Percentiles rank a stretch among this genome's conserved stretches.
Evolutionary conservation across 2,329 filamentous ascomycete genomes (phyloP).

Genomic region (Cercospora janseana): DNA sequence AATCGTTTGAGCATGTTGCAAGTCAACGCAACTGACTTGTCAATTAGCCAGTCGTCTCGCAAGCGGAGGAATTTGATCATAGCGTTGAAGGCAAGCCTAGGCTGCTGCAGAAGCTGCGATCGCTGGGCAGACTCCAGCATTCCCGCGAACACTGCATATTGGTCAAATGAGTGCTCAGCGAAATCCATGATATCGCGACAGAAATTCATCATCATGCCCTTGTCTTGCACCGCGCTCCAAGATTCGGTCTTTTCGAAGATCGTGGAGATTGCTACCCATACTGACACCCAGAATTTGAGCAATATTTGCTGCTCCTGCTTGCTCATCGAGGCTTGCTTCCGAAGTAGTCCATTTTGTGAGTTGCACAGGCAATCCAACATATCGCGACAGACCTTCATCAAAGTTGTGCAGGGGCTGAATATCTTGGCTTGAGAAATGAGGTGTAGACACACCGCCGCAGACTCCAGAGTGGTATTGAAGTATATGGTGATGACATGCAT

Average conservation of each 20-base stretch:
- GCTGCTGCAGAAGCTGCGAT: conserved; percentile 58
- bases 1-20: conserved; percentile 80
- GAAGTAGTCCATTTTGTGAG: conserved; percentile 60
- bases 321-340: conserved; percentile 55
- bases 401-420: conserved; percentile 59
- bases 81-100: conserved; percentile 61
- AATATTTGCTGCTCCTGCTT: conserved; percentile 63
- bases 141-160: conserved; percentile 79
- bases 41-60: conserved; percentile 81
- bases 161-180: conserved; percentile 77
- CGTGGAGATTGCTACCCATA: conserved; percentile 78
- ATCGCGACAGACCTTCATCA: conserved; percentile 61
- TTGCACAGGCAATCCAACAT: conserved; percentile 64
- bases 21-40: conserved; percentile 76
- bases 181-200: conserved; percentile 95
- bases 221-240: conserved; percentile 72
- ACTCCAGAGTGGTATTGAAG: conserved; percentile 56
- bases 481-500: conserved; percentile 58
- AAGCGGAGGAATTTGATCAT: conserved; percentile 83
- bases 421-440: conserved; percentile 56
- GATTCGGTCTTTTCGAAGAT: conserved; percentile 79
- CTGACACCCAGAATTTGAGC: conserved; percentile 75
- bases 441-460: conserved; percentile 56
- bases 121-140: conserved; percentile 52
- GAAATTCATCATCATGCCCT: conserved; percentile 80